Evolutionary conservation across 768 basidiomycete genomes (phyloP).

Genomic region (Lactifluus subvellereus): DNA sequence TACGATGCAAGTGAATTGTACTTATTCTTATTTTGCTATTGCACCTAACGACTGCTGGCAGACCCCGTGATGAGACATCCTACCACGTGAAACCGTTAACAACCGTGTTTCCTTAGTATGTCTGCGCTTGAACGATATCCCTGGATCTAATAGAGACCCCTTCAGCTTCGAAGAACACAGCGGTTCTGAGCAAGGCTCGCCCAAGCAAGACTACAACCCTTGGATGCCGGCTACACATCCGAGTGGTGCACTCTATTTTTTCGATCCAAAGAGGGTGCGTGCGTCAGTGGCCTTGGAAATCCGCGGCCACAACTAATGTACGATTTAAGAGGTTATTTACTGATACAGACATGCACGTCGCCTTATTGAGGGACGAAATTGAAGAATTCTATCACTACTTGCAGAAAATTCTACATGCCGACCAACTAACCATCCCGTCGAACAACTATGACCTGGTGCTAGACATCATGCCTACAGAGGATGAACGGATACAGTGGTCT

Average conservation of each 20-base stretch:
- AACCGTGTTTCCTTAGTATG: conserved; percentile 1
- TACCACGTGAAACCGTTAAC: not conserved
- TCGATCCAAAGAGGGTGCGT: conserved; percentile 40
- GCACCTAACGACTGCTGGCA: not conserved
- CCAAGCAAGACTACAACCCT: not conserved
- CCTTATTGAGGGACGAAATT: conserved; percentile 31
- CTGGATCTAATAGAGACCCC: not conserved
- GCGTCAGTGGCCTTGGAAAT: not conserved
- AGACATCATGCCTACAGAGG: conserved; percentile 27
- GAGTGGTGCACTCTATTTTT: conserved; percentile 57
- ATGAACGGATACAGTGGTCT: conserved; percentile 27
- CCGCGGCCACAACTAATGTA: not conserved
- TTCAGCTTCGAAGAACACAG: not conserved
- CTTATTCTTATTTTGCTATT: not conserved
- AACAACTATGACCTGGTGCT: not conserved
- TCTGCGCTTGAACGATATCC: not conserved
- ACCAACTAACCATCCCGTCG: conserved; percentile 14
- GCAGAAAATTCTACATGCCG: conserved; percentile 17
- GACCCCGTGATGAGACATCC: not conserved
- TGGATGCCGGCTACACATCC: conserved; percentile 45
- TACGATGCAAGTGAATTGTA: not conserved
- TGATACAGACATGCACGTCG: conserved; percentile 31
- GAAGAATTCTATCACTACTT: conserved; percentile 26
- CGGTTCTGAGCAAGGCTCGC: not conserved
- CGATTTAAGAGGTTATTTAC: conserved; percentile 44